Percentiles rank a stretch among this genome's conserved stretches.
These are phyloP conservation scores for Pseudogymnoascus sp. DNA, from an alignment of 2,329 filamentous ascomycete genomes.

Conservation along the genomic window DNA sequence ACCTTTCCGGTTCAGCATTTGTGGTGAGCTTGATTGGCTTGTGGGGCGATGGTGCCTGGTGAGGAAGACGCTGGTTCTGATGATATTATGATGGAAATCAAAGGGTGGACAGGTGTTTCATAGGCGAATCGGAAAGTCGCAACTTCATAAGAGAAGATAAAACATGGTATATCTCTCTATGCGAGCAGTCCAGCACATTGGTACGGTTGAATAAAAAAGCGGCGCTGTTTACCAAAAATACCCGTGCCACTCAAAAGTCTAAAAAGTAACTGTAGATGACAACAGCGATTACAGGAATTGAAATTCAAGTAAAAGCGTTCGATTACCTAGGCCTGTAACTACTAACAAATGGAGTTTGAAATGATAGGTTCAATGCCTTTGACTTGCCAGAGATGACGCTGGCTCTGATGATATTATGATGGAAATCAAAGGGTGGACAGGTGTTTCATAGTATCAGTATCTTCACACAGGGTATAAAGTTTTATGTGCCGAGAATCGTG, in stretches of 20 bases:
- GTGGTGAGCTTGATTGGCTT: conserved; percentile 54
- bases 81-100: conserved; percentile 2
- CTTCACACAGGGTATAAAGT: too few relatives aligned
- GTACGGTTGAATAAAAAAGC: too few relatives aligned
- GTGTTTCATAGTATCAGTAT: neutral
- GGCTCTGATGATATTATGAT: neutral
- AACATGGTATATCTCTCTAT: neutral
- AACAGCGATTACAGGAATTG: too few relatives aligned
- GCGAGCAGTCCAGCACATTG: neutral
- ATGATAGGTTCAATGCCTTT: too few relatives aligned
- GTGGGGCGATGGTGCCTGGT: conserved; percentile 51
- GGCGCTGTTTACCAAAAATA: too few relatives aligned
- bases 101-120: conserved; percentile 4
- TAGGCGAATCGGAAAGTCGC: conserved; percentile 1
- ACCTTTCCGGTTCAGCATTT: conserved; percentile 48
- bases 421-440: conserved; percentile 1
- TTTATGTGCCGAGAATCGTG: too few relatives aligned
- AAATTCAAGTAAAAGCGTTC: too few relatives aligned
- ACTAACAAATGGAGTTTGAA: too few relatives aligned
- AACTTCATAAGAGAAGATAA: conserved; percentile 5
- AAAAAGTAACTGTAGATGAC: too few relatives aligned
- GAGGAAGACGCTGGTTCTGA: neutral
- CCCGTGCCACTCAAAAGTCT: too few relatives aligned
- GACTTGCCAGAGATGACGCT: neutral
- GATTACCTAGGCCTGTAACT: too few relatives aligned